Conservation (phyloP, 2,329 filamentous ascomycete species). For the Fusarium domesticum region DNA sequence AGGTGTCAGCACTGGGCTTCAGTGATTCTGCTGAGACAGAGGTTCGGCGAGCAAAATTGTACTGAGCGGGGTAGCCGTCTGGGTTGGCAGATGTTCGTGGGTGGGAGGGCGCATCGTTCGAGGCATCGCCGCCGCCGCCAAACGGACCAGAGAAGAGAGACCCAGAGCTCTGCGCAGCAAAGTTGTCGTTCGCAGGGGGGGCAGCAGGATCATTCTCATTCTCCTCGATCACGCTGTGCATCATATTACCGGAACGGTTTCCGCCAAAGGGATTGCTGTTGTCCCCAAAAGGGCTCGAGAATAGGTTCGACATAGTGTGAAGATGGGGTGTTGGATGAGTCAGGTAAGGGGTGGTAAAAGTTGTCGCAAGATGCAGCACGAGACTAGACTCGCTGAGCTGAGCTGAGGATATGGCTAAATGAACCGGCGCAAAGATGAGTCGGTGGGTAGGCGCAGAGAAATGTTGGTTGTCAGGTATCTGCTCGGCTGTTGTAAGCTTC, state of each 20-base stretch:
- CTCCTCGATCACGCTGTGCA: constrained; percentile 69
- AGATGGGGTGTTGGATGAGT: constrained; percentile 3
- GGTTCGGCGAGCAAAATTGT: constrained; percentile 88
- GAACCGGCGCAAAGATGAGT: constrained; percentile 57
- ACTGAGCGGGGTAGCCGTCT: constrained; percentile 82
- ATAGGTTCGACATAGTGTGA: constrained; percentile 67
- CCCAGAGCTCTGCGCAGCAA: constrained; percentile 43
- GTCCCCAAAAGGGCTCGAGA: constrained; percentile 68
- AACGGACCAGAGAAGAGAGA: constrained; percentile 49
- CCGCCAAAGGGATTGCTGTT: constrained; percentile 42
- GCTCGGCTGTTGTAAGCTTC: background rate
- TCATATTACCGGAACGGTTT: constrained; percentile 31
- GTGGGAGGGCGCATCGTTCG: constrained; percentile 45
- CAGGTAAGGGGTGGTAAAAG: background rate
- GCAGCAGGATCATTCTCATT: constrained; percentile 75
- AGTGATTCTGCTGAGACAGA: constrained; percentile 96
- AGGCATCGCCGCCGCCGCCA: constrained; percentile 46
- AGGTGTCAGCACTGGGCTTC: constrained; percentile 78
- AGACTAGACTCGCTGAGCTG: constrained; percentile 54
- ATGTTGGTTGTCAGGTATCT: background rate
- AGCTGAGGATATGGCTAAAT: constrained; percentile 61
- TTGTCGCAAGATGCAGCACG: constrained; percentile 9
- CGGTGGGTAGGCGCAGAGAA: too few relatives aligned
- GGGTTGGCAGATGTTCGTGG: constrained; percentile 51
- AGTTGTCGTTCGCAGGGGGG: constrained; percentile 67